Base-by-base conservation (phyloP, 768 basidiomycete genomes). In the Boletus eberwhitei region DNA sequence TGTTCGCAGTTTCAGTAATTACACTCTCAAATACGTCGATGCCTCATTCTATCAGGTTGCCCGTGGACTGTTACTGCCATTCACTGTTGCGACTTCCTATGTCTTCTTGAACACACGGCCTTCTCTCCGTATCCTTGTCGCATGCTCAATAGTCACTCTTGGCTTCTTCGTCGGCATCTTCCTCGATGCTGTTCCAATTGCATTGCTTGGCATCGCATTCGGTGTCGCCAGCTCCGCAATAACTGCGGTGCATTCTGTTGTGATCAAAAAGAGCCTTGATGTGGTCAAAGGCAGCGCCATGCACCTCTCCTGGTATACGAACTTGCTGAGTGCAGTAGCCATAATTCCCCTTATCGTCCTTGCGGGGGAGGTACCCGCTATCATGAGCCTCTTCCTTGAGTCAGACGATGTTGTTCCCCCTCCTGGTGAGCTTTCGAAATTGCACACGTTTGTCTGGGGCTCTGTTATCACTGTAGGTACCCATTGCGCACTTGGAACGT, bases 31-130 rank as follows among this genome's bases (percentile, higher is more conserved):
- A 84, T 92, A 89, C 64, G 94, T 97, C 61, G 93, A 94, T 53
- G 91, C 92, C 13, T 94, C 93, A 0, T 93, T 96, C 73, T 94
- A 96, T 71, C 94, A 96, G 75, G 88, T 98, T 58, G 95, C 95
- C 0, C 87, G 95, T 16, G 95, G 95, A 11, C 80, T 98, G 56
- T 84, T 98, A 29, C 84, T 98, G 22, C 95, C 96, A 0, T 89
- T 93, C 77, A 98, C 96, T 17, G 93, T 97, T 62, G 75, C 77
- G 64, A 87, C 92, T n/a, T 94, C 95, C 39, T 88, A 82, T 69
- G 26, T 90, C 63, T 75, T 91, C 66, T 84, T 97, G 32, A 79
- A 85, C 58, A 69, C 90, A 9, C 82, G 87, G 6, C 92, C 94
- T 2, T 90, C 92, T 17, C 66, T 85, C 7, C 79, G 79, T 32